Evolutionary conservation across 31 red algal species (phyloP).

Genomic region (Porphyra umbilicalis): DNA sequence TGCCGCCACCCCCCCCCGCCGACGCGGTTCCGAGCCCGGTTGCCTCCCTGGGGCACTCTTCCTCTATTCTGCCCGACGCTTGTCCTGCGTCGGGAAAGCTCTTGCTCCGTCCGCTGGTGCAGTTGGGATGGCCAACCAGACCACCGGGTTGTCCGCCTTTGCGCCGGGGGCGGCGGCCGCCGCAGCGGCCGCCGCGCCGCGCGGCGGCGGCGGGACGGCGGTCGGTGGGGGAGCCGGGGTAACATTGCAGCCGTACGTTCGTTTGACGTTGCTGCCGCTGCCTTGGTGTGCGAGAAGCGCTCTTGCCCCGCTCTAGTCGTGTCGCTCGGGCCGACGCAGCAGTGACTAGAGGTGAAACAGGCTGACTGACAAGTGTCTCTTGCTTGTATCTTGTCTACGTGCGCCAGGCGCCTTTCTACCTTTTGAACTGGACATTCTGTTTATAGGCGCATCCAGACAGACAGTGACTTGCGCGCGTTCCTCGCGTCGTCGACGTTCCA

Average conservation of each 20-base stretch:
- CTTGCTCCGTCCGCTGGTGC: no score
- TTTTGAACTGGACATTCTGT: background rate
- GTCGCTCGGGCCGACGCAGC: no score
- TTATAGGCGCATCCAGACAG: slow-evolving; percentile 8
- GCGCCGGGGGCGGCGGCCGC: background rate
- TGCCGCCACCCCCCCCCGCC: no score
- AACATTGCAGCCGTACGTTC: background rate
- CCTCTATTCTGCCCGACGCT: no score
- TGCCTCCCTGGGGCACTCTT: no score
- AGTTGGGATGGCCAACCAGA: background rate
- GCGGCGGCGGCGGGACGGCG: background rate
- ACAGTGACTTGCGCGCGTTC: slow-evolving; percentile 5
- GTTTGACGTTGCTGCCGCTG: background rate
- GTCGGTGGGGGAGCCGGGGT: background rate
- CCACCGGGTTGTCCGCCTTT: background rate
- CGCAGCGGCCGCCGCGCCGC: background rate
- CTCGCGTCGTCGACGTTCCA: slow-evolving; percentile 15
- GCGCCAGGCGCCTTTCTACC: background rate
- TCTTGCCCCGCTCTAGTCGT: no score
- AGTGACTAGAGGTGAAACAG: no score
- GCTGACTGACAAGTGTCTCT: background rate
- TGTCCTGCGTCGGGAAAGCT: no score
- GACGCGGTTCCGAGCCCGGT: no score
- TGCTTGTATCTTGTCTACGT: background rate
- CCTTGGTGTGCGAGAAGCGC: background rate